A percentile compares a stretch with the other conserved stretches of the same genome.
Conservation (phyloP, 2,329 filamentous ascomycete species). For the Venturia carpophila region DNA sequence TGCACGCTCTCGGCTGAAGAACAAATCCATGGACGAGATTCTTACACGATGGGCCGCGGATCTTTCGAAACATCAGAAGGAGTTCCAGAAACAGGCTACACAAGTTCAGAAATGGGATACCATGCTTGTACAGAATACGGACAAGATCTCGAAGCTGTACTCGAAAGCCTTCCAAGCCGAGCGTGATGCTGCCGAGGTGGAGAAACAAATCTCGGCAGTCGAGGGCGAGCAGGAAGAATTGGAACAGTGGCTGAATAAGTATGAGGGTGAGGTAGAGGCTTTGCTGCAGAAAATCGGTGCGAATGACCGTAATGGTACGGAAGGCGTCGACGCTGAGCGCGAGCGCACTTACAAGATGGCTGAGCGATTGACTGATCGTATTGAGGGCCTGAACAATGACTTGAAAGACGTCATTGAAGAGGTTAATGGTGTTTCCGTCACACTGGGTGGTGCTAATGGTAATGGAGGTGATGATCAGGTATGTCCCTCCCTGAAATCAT, state of each 20-base stretch:
- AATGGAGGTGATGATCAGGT: conserved; percentile 54
- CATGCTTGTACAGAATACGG: conserved; percentile 83
- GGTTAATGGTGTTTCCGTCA: conserved; percentile 88
- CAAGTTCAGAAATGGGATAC: conserved; percentile 88
- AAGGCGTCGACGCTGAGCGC: conserved; percentile 88
- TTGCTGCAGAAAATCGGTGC: conserved; percentile 60
- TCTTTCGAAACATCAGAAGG: conserved; percentile 90
- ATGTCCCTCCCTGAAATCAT: conserved; percentile 19
- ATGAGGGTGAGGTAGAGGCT: conserved; percentile 84
- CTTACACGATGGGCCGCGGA: conserved; percentile 95
- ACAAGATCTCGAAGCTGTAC: conserved; percentile 91
- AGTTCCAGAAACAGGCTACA: conserved; percentile 84
- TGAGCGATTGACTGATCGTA: conserved; percentile 80
- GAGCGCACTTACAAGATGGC: conserved; percentile 90
- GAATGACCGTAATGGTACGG: conserved; percentile 63
- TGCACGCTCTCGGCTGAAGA: conserved; percentile 75
- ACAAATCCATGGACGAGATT: conserved; percentile 99
- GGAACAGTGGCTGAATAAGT: conserved; percentile 77
- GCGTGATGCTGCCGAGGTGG: conserved; percentile 84
- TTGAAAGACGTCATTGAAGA: conserved; percentile 95
- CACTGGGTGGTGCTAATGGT: conserved; percentile 64
- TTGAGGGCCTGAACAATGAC: conserved; percentile 91
- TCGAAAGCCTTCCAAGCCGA: conserved; percentile 89
- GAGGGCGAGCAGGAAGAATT: conserved; percentile 92
- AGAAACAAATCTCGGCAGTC: conserved; percentile 80